phyloP scores from a whole-genome alignment of 163 green algal species.

The Volvox carteri region DNA sequence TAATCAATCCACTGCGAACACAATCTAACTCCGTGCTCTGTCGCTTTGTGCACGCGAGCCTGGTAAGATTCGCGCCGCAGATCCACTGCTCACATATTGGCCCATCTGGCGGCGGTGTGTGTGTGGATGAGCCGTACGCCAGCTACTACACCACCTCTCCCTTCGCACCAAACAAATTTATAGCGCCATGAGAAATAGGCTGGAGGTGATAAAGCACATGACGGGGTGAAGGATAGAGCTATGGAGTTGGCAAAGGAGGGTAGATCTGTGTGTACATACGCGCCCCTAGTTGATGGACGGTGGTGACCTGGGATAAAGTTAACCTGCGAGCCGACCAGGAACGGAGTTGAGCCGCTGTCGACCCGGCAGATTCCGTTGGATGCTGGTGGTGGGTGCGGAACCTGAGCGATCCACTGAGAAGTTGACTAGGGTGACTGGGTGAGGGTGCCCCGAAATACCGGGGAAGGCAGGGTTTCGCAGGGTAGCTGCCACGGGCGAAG shows the following conservation, averaged over 20 bases:
- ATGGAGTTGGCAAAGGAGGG: background rate
- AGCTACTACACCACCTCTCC: background rate
- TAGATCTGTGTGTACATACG: too few species aligned
- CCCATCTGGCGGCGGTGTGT: background rate
- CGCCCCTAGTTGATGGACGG: too few species aligned
- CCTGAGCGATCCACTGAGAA: too few species aligned
- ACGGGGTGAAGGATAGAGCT: background rate
- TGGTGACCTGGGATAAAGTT: too few species aligned
- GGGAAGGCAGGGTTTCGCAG: too few species aligned
- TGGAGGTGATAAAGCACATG: background rate
- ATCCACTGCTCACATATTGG: constrained; percentile 20
- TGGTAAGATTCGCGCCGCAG: background rate
- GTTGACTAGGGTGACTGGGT: too few species aligned
- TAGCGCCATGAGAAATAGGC: background rate
- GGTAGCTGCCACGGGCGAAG: too few species aligned
- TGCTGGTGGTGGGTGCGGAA: too few species aligned
- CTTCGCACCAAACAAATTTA: background rate
- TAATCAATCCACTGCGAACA: background rate
- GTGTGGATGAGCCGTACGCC: background rate
- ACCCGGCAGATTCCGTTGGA: too few species aligned
- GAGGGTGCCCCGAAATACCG: too few species aligned
- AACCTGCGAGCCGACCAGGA: too few species aligned
- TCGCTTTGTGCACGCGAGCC: background rate
- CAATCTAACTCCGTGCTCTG: background rate
- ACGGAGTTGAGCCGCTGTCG: too few species aligned